phyloP scores from a whole-genome alignment of 805 yeast genomes.

The Cyberlindnera americana region DNA sequence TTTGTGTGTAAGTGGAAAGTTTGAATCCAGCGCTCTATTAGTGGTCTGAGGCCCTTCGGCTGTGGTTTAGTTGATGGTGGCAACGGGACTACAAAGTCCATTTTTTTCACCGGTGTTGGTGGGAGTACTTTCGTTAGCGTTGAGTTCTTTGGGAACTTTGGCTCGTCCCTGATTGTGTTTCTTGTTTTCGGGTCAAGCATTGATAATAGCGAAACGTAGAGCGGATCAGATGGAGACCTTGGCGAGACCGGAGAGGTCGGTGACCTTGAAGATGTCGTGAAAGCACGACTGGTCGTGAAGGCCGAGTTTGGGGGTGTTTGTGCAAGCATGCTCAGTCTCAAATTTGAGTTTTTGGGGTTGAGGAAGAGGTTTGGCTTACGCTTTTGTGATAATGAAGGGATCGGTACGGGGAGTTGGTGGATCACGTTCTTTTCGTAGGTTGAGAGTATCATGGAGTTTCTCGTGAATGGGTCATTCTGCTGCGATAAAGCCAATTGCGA shows the following conservation, averaged over 20 bases:
- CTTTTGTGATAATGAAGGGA: conserved; percentile 11
- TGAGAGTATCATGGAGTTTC: conserved; percentile 39
- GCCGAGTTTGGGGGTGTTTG: conserved; percentile 7
- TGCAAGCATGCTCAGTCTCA: conserved; percentile 17
- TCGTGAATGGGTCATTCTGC: conserved; percentile 35
- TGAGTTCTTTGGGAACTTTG: conserved; percentile 45
- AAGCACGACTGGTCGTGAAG: conserved; percentile 2
- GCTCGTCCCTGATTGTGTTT: conserved; percentile 23
- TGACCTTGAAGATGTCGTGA: conserved; percentile 8
- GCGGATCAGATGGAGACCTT: conserved; percentile 9
- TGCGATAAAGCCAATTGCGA: conserved; percentile 37
- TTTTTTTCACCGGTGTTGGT: conserved; percentile 64
- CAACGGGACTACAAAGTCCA: conserved; percentile 40
- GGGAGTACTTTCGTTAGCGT: conserved; percentile 48
- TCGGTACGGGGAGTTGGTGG: conserved; percentile 23
- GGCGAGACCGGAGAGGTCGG: conserved; percentile 9
- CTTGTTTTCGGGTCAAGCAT: conserved; percentile 14
- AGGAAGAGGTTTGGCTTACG: conserved; percentile 20
- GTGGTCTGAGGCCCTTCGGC: conserved; percentile 22
- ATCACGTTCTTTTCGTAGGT: conserved; percentile 22
- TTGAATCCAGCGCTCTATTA: conserved; percentile 23
- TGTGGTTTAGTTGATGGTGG: conserved; percentile 25
- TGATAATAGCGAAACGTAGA: conserved; percentile 23
- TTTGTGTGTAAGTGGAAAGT: conserved; percentile 18
- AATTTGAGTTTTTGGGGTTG: conserved; percentile 26